Base-by-base conservation (phyloP, 2,329 filamentous ascomycete species). In the Penicillium paneum region DNA sequence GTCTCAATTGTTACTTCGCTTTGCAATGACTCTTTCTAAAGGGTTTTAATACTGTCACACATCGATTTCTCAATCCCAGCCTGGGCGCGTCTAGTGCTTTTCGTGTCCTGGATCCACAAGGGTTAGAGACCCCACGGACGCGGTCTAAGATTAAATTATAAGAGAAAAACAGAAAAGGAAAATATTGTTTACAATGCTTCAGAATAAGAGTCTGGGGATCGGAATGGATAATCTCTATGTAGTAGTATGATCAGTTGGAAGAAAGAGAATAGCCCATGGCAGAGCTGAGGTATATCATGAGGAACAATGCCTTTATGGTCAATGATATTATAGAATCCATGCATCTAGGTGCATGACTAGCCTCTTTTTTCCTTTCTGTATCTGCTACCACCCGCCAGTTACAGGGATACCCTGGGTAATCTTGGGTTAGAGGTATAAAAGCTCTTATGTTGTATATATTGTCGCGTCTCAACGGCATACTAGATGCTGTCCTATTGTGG, bases 41-140 rank as follows among this genome's bases (percentile, higher is more conserved):
- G 12, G 2, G 35, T 44, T 36, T 8, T 21, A 29, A 39, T 39
- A 36, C 21, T 50, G 8, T 12, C 28, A 43, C 15, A 26, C 15
- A 17, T 21, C 15, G n/a, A 36, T 8, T 39, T 26, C 34, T 35
- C 11, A 43, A 36, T 29, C 48, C 48, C 38, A 31, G 21, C 48
- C 39, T 49, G 36, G 31, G 48, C 48, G 48, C 48, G 48, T 44
- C 39, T 28, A 29, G 31, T 44, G 39, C 40, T 19, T 44, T 44
- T 44, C 39, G 48, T 50, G 48, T 50, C 48, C 28, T 35, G 39
- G 48, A 26, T 44, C 48, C 48, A 50, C 39, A 44, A 29, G 48
- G 48, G 48, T 15, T 35, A 24, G 45, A 44, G 13, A 21, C 48
- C 36, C 36, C 48, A 50, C n/a, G 39, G 19, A 31, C 13, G 19